A percentile compares a stretch with the other conserved stretches of the same genome.
Evolutionary conservation across 768 basidiomycete genomes (phyloP).

Genomic region (Lyophyllum semitale): DNA sequence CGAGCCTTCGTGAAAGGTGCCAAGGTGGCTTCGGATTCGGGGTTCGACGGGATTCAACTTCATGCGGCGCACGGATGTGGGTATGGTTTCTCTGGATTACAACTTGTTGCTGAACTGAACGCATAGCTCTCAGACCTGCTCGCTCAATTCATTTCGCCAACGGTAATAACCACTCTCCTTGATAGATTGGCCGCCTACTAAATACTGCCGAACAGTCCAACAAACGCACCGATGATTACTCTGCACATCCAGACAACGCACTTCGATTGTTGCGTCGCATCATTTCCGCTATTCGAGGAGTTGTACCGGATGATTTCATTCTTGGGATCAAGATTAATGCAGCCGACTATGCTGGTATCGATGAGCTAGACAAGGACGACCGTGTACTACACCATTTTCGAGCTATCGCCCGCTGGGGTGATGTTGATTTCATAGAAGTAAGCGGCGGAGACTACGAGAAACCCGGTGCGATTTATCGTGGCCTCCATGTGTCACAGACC

Average conservation of each 20-base stretch:
- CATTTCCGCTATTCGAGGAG: conserved; percentile 52
- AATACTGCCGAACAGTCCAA: conserved; percentile 33
- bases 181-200: neutral
- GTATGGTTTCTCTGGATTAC: conserved; percentile 27
- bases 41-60: conserved; percentile 86
- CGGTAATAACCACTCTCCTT: conserved; percentile 41
- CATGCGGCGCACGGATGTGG: conserved; percentile 87
- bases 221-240: conserved; percentile 62
- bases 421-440: conserved; percentile 84
- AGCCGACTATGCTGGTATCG: conserved; percentile 61
- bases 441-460: conserved; percentile 87
- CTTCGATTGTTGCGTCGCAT: conserved; percentile 64
- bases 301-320: conserved; percentile 59
- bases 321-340: conserved; percentile 82
- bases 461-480: conserved; percentile 50
- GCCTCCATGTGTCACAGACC: neutral
- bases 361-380: conserved; percentile 25
- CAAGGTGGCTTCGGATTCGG: conserved; percentile 57
- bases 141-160: conserved; percentile 75
- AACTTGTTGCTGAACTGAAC: neutral
- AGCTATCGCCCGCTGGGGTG: conserved; percentile 61
- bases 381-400: conserved; percentile 62
- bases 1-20: conserved; percentile 70
- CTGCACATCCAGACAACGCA: conserved; percentile 38
- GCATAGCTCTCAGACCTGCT: conserved; percentile 58